Evolutionary conservation across 768 basidiomycete species (phyloP).

Genomic region (Naematelia aurantialba): DNA sequence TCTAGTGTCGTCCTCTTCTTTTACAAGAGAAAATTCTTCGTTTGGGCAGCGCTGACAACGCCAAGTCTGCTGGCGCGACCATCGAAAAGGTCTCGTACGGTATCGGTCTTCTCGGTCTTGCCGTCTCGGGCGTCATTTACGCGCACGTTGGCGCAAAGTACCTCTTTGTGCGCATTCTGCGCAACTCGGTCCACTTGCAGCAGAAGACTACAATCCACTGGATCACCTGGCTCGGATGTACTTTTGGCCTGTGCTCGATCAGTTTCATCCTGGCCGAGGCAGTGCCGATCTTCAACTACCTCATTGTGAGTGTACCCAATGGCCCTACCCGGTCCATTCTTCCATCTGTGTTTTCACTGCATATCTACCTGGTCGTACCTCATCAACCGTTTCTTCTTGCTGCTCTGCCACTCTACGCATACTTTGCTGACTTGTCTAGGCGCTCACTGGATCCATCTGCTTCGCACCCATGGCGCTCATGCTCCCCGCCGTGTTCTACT

Average conservation of each 20-base stretch:
- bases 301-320: slow-evolving; percentile 9
- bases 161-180: slow-evolving; percentile 24
- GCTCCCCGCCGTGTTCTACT: slow-evolving; percentile 15
- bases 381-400: too few relatives aligned
- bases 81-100: slow-evolving; percentile 35
- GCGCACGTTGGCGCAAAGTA: slow-evolving; percentile 26
- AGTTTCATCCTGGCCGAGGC: slow-evolving; percentile 17
- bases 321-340: neutral
- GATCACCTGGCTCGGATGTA: slow-evolving; percentile 24
- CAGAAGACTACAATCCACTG: slow-evolving; percentile 19
- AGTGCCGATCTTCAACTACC: slow-evolving; percentile 25
- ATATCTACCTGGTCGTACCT: too few relatives aligned
- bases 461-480: slow-evolving; percentile 18
- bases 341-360: too few relatives aligned
- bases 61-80: slow-evolving; percentile 29
- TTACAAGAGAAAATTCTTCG: too few relatives aligned
- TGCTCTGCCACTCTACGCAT: neutral
- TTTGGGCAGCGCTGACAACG: too few relatives aligned
- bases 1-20: too few relatives aligned
- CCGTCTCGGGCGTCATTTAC: slow-evolving; percentile 18
- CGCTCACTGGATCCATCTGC: slow-evolving; percentile 20
- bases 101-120: slow-evolving; percentile 22
- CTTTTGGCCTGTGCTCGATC: slow-evolving; percentile 21
- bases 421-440: neutral
- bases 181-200: slow-evolving; percentile 20